phyloP scores from a whole-genome alignment of 164 flowering plant genomes.

The Vitis rotundifolia region DNA sequence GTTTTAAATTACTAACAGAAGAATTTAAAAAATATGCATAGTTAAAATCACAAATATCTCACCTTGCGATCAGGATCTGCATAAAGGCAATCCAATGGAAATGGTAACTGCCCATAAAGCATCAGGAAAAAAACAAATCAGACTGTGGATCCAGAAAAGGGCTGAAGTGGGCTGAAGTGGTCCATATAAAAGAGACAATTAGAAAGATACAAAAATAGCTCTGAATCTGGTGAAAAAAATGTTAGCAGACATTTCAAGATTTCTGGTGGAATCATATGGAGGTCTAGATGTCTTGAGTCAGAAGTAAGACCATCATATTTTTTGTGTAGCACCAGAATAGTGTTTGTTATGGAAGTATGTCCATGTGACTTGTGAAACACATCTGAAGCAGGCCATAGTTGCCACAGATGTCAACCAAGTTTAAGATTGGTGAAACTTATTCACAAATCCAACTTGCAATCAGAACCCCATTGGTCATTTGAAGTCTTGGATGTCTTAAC shows the following conservation, averaged over 20 bases:
- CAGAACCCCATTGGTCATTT: too few relatives aligned
- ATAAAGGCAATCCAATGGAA: conserved; percentile 89
- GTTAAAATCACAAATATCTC: background rate
- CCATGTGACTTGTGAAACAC: background rate
- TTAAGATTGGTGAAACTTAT: too few relatives aligned
- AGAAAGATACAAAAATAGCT: background rate
- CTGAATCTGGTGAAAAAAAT: background rate
- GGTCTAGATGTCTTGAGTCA: background rate
- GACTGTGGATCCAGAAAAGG: background rate
- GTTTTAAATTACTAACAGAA: background rate
- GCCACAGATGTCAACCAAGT: background rate
- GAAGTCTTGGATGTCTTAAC: too few relatives aligned
- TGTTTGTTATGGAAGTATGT: background rate
- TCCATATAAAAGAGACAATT: background rate
- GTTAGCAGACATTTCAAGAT: background rate
- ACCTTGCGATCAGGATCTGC: conserved; percentile 94
- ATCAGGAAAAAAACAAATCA: conserved; percentile 18
- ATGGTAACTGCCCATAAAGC: conserved; percentile 65
- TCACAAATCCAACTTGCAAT: too few relatives aligned
- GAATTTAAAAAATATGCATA: background rate
- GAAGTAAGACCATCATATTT: background rate
- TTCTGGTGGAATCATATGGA: background rate
- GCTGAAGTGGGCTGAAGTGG: too few relatives aligned
- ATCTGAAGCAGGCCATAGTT: background rate
- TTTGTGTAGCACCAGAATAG: background rate